These are phyloP conservation scores for Boletus tylopilopsis DNA, from an alignment of 768 basidiomycete species.

Conservation along the genomic window DNA sequence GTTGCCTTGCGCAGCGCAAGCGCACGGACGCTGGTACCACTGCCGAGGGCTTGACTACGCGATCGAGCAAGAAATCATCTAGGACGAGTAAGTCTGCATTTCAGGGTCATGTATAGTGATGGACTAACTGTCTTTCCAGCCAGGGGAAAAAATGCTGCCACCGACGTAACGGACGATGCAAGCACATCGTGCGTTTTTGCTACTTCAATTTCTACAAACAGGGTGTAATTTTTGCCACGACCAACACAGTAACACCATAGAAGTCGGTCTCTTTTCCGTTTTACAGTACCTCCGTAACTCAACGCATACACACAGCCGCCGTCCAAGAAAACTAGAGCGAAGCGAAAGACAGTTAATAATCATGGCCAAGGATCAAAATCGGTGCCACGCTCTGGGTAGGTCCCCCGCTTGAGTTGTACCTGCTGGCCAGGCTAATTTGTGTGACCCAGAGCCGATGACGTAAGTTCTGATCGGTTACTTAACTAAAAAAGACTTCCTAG, in stretches of 20 bases:
- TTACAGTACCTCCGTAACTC: neutral
- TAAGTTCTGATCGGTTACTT: conserved; percentile 23
- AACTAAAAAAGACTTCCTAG: conserved; percentile 12
- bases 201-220: too few species aligned
- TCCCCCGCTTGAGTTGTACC: neutral
- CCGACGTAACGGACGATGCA: conserved; percentile 5
- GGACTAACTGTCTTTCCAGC: conserved; percentile 12
- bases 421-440: neutral
- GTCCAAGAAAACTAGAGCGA: conserved; percentile 41
- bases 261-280: conserved; percentile 24
- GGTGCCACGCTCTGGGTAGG: conserved; percentile 11
- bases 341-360: conserved; percentile 17
- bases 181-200: conserved; percentile 22
- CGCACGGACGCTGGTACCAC: conserved; percentile 40
- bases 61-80: conserved; percentile 45
- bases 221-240: conserved; percentile 9
- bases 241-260: conserved; percentile 14
- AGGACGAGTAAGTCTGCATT: conserved; percentile 27
- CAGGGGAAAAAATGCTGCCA: conserved; percentile 10
- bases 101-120: conserved; percentile 13
- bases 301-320: conserved; percentile 24
- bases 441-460: conserved; percentile 30
- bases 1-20: conserved; percentile 49
- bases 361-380: conserved; percentile 21
- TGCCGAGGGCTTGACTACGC: conserved; percentile 33